A percentile compares a stretch with the other conserved stretches of the same genome.
Evolutionary conservation across 805 yeast species (phyloP).

Genomic region (Geotrichum ghanense): DNA sequence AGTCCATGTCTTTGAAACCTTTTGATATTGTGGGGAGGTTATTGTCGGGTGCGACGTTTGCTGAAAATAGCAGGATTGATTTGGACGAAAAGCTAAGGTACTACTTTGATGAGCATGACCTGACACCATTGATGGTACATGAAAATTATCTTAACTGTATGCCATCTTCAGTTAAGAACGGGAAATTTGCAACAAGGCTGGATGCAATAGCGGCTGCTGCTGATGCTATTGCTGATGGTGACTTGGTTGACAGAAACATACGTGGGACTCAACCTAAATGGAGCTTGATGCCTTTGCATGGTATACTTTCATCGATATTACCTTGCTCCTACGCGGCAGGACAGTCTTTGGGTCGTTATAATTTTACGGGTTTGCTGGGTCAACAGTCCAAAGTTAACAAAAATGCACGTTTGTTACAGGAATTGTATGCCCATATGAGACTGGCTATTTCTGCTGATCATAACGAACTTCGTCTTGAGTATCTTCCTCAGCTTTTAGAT

Average conservation of each 20-base stretch:
- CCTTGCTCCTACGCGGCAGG: slow-evolving; percentile 3
- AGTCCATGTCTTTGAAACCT: slow-evolving; percentile 82
- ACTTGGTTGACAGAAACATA: slow-evolving; percentile 21
- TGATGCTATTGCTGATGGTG: slow-evolving; percentile 27
- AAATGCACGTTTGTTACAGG: slow-evolving; percentile 68
- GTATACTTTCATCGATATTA: background rate
- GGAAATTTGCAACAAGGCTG: slow-evolving; percentile 3
- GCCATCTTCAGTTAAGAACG: slow-evolving; percentile 26
- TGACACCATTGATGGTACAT: slow-evolving; percentile 91
- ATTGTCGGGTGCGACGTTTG: slow-evolving; percentile 48
- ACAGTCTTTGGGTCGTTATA: slow-evolving; percentile 51
- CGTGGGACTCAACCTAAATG: background rate
- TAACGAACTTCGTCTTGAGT: slow-evolving; percentile 61
- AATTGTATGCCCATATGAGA: slow-evolving; percentile 78
- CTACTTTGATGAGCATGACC: slow-evolving; percentile 89
- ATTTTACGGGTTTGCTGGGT: slow-evolving; percentile 81
- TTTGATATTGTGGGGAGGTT: slow-evolving; percentile 75
- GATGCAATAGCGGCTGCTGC: slow-evolving; percentile 14
- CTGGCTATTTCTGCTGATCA: slow-evolving; percentile 68
- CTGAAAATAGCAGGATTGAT: slow-evolving; percentile 39
- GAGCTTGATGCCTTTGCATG: background rate
- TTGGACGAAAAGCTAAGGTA: slow-evolving; percentile 76
- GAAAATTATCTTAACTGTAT: slow-evolving; percentile 72
- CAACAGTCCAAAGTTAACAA: slow-evolving; percentile 79
- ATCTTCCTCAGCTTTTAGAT: slow-evolving; percentile 51